These are phyloP conservation scores for Graphilbum fragrans DNA, from an alignment of 2,329 filamentous ascomycete species.

Conservation along the genomic window DNA sequence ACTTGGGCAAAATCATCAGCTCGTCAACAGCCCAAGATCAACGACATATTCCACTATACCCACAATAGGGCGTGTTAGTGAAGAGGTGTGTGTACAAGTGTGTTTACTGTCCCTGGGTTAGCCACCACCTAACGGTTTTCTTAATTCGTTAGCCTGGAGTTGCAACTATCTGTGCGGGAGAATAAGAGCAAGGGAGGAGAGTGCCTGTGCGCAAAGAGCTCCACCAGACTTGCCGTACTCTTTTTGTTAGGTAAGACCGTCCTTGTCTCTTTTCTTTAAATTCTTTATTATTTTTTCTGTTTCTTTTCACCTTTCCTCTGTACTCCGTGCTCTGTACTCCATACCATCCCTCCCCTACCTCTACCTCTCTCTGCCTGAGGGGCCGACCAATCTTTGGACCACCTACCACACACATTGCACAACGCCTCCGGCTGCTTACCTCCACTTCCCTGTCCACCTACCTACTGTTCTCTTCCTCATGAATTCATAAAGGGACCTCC, in stretches of 20 bases:
- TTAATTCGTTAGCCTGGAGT: slow-evolving; percentile 4
- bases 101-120: too few relatives aligned
- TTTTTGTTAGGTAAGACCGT: slow-evolving; percentile 7
- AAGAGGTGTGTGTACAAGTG: slow-evolving; percentile 7
- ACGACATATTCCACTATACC: too few relatives aligned
- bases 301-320: not conserved
- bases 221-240: slow-evolving; percentile 5
- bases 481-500: slow-evolving; percentile 8
- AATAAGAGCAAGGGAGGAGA: slow-evolving; percentile 1
- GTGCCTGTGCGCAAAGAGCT: slow-evolving; percentile 9
- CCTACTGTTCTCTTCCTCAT: slow-evolving; percentile 1
- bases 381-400: too few relatives aligned
- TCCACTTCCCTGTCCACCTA: not conserved
- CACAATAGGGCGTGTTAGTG: not conserved
- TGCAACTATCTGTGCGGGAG: not conserved
- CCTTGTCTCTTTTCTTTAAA: not conserved
- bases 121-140: slow-evolving; percentile 9
- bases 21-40: too few relatives aligned
- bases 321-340: not conserved
- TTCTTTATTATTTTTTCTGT: not conserved
- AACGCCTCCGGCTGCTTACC: too few relatives aligned
- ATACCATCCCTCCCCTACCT: not conserved
- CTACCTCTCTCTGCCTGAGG: not conserved
- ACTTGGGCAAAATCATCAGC: too few relatives aligned
- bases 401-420: too few relatives aligned